phyloP scores from a whole-genome alignment of 129 eudicot genomes.

The Centaurea solstitialis region DNA sequence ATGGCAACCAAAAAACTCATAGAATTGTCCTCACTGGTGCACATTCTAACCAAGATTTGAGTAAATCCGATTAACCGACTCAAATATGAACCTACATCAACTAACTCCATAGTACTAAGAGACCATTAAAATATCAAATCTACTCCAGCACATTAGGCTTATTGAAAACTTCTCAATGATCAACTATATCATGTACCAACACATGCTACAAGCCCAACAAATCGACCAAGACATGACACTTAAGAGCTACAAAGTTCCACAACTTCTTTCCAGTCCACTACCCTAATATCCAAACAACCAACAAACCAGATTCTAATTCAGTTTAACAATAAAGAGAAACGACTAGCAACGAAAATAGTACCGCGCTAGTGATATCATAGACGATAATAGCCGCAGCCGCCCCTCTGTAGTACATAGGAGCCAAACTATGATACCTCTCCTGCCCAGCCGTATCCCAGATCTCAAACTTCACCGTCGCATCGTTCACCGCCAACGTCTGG shows the following conservation, averaged over 20 bases:
- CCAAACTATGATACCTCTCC: constrained; percentile 79
- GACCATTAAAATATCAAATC: too few relatives aligned
- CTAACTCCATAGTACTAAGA: too few relatives aligned
- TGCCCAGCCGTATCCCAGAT: constrained; percentile 93
- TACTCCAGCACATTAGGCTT: too few relatives aligned
- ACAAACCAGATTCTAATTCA: background rate
- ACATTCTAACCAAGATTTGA: too few relatives aligned
- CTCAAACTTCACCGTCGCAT: constrained; percentile 71
- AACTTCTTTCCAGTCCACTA: background rate
- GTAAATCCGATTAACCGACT: too few relatives aligned
- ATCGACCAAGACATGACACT: background rate
- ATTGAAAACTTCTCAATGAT: too few relatives aligned
- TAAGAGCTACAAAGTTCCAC: background rate
- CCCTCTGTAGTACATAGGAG: constrained; percentile 97
- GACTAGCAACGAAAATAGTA: constrained; percentile 10
- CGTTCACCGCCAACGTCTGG: constrained; percentile 63
- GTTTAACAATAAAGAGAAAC: background rate
- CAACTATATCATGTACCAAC: background rate
- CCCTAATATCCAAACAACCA: background rate
- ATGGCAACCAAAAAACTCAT: too few relatives aligned
- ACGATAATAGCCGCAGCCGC: constrained; percentile 98
- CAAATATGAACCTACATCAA: too few relatives aligned
- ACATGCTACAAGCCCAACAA: background rate
- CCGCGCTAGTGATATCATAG: constrained; percentile 84
- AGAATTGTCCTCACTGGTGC: too few relatives aligned